Evolutionary conservation across 78 protist genomes (phyloP), one percentile per base, ranked within the genome.

Genomic region (Pigoraptor vietnamica): DNA sequence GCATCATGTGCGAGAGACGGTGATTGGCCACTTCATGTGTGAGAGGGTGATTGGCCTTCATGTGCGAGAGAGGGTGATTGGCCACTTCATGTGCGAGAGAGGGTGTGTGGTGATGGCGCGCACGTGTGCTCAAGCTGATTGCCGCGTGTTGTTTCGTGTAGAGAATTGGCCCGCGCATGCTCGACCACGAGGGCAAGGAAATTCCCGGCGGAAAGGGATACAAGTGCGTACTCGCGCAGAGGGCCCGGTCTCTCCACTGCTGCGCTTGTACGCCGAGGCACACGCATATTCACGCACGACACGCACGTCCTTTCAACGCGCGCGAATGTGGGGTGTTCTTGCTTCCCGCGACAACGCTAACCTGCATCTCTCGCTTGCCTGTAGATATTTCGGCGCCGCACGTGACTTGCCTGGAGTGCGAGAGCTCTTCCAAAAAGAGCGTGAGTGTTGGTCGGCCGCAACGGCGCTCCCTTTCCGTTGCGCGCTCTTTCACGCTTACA

Each of bases 351-450:
- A n/a, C n/a, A n/a, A n/a, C n/a, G n/a, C n/a, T n/a, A n/a, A n/a
- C n/a, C n/a, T n/a, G n/a, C n/a, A n/a, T n/a, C n/a, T n/a, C n/a
- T n/a, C n/a, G n/a, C n/a, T n/a, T n/a, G n/a, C n/a, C n/a, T n/a
- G n/a, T n/a, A 94, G 94, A 56, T 98, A 98, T 92, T 98, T 95
- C 39, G 99, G 99, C n/a, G 99, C 98, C 33, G 99, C 99, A 34
- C 89, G 84, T 37, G 94, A 98, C 33, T 91, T 98, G 36, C 99
- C 99, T 0, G 99, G 99, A 24, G 99, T 98, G 21, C 89, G 95
- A 0, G 99, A 98, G 90, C 92, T 98, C 37, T 95, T 96, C 94
- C 94, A 95, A 38, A 87, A 92, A 39, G 92, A 94, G 23, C 84
- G 93, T 48, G 14, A 48, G 67, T n/a, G n/a, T n/a, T n/a, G n/a